Base-by-base conservation (phyloP, 192 early-diverging fungal species). In the Phycomyces blakesleeanus region DNA sequence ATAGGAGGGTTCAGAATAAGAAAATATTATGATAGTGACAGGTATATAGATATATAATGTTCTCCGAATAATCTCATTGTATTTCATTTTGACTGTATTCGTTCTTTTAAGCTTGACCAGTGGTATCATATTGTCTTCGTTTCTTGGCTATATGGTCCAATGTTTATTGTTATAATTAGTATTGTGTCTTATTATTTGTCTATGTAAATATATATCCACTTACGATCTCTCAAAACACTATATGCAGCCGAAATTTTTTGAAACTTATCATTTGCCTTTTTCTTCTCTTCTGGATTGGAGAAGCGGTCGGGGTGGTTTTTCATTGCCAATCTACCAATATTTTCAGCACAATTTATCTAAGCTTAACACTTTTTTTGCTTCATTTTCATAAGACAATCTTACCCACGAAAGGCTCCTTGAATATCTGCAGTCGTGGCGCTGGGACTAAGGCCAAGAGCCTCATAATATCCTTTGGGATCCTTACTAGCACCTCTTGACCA, bases 381-480 rank as follows among this genome's bases (percentile, higher is more conserved):
- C n/a, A n/a, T n/a, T n/a, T n/a, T n/a, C n/a, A 27, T 55, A 24
- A 18, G n/a, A 27, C 44, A 38, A 22, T 26, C 20, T 61, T 55
- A 71, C 20, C 81, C 81, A 63, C 81, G 64, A 51, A 83, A 83
- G 5, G 81, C 78, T 15, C 73, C 71, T 53, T 83, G 81, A 1
- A 83, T 78, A 25, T 83, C 81, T 16, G 74, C 52, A 2, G 72
- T 71, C 12, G 67, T 76, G 0, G 78, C 76, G 40, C 51, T 39
- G 12, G 65, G 56, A 2, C 63, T 39, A 0, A 83, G 62, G 24
- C 78, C 76, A 1, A 83, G 54, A 0, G 51, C 55, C 15, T 66
- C 60, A 67, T 83, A 83, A 22, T 78, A 83, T 0, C 74, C 78
- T 47, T 70, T 69, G 10, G 75, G 71, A 60, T 83, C 81, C 8